phyloP scores from a whole-genome alignment of 345 rosid genomes.

The Eucalyptus leucophloia region DNA sequence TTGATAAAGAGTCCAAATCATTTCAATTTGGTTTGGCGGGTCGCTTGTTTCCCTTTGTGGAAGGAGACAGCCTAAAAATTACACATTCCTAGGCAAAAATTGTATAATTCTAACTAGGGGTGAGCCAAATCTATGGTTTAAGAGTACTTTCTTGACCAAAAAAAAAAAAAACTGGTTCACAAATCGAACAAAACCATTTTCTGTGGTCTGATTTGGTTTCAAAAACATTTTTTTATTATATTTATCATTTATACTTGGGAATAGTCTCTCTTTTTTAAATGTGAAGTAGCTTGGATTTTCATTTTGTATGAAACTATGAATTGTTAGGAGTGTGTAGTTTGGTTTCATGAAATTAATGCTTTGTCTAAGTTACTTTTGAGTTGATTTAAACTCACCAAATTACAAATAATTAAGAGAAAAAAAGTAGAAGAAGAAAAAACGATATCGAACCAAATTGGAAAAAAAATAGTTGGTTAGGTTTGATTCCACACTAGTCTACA shows the following conservation, averaged over 20 bases:
- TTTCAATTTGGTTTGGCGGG: neutral
- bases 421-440: no score
- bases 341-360: neutral
- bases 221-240: neutral
- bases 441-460: neutral
- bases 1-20: neutral
- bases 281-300: neutral
- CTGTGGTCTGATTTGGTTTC: neutral
- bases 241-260: neutral
- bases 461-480: neutral
- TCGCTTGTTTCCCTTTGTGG: neutral
- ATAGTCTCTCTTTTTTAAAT: neutral
- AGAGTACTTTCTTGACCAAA: neutral
- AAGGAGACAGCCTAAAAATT: neutral
- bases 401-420: neutral
- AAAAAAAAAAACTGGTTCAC: neutral
- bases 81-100: neutral
- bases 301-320: neutral
- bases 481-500: neutral
- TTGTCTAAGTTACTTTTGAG: neutral
- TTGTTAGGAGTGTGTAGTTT: neutral
- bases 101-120: neutral
- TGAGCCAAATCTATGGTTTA: neutral
- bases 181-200: neutral
- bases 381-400: neutral